Evolutionary conservation across 257 asterid species (phyloP).

Genomic region (Solanum sejunctum): DNA sequence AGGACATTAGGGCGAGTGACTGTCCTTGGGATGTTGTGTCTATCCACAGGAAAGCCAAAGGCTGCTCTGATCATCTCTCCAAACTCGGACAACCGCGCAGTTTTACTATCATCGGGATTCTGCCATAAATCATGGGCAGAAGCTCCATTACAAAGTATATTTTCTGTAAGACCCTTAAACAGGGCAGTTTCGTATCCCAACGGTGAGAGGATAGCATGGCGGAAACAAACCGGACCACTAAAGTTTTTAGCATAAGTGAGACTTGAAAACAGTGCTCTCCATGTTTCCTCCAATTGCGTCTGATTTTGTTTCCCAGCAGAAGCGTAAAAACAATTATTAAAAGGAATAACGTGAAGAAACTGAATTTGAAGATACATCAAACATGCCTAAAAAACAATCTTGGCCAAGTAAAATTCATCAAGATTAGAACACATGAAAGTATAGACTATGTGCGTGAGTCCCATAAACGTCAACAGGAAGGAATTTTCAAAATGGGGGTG

Average conservation of each 20-base stretch:
- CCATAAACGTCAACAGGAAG: background rate
- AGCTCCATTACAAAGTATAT: slow-evolving; percentile 57
- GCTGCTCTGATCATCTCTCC: slow-evolving; percentile 94
- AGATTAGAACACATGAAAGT: background rate
- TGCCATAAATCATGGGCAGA: slow-evolving; percentile 57
- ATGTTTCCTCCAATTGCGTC: slow-evolving; percentile 88
- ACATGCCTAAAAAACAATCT: background rate
- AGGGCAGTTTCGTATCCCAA: slow-evolving; percentile 89
- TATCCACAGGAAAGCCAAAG: slow-evolving; percentile 58
- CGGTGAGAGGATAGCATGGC: slow-evolving; percentile 79
- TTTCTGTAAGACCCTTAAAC: slow-evolving; percentile 64
- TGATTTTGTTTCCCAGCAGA: slow-evolving; percentile 8
- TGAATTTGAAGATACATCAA: background rate
- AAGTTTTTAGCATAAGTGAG: slow-evolving; percentile 74
- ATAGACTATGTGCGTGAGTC: background rate
- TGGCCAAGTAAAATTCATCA: background rate
- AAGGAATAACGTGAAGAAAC: background rate
- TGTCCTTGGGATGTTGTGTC: slow-evolving; percentile 21
- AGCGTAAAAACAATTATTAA: background rate
- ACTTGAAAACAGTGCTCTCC: slow-evolving; percentile 81
- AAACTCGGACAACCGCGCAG: slow-evolving; percentile 83
- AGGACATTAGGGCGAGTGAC: slow-evolving; percentile 49
- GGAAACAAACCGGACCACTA: slow-evolving; percentile 62
- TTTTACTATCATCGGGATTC: slow-evolving; percentile 46
- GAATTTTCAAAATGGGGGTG: background rate